Base-by-base conservation (phyloP, 768 basidiomycete species). In the Rhizopogon salebrosus region DNA sequence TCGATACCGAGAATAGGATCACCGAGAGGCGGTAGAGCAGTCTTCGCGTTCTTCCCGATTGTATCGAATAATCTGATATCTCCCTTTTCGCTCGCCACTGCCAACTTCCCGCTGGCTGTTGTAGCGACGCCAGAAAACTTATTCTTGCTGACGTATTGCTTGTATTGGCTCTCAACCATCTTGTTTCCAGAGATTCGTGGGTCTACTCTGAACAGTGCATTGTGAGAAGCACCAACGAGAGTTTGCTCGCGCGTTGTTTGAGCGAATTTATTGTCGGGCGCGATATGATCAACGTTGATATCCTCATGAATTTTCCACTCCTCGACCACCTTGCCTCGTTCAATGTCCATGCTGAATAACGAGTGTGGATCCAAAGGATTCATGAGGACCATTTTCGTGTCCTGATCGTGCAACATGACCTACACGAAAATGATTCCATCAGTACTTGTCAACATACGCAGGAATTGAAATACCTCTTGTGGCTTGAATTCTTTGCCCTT, bases 21-120 rank as follows among this genome's bases (percentile, higher is more conserved):
- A 13, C 97, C 97, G 18, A 98, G 77, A 40, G 94, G 90, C 31
- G 95, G 94, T 34, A 99, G 74, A 11, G 95, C 93, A 10, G 97
- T 99, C 82, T 99, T 99, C 26, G 97, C 97, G 64, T 92, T 98
- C 80, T 98, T 99, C 40, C 97, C 97, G 58, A 99, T 88, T 42
- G 87, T 78, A 70, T 99, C 97, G 60, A 94, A 99, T 51, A 99
- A 75, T 36, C 95, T 78, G 59, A 99, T 89, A 64, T 98, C 97
- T 51, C 97, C 97, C 74, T 98, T 99, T 67, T 91, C 88, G 61
- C 92, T 94, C 34, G 91, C 94, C 10, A 99, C 89, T 6, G 94
- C 97, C 55, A 99, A 75, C 67, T 87, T 86, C 13, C 95, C 95
- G 16, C 72, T 68, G 34, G 83, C 85, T 13, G 95, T 98, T 3